Base-by-base conservation (phyloP, 225 moss, liverwort and hornwort genomes). In the Pseudoscleropodium purum region DNA sequence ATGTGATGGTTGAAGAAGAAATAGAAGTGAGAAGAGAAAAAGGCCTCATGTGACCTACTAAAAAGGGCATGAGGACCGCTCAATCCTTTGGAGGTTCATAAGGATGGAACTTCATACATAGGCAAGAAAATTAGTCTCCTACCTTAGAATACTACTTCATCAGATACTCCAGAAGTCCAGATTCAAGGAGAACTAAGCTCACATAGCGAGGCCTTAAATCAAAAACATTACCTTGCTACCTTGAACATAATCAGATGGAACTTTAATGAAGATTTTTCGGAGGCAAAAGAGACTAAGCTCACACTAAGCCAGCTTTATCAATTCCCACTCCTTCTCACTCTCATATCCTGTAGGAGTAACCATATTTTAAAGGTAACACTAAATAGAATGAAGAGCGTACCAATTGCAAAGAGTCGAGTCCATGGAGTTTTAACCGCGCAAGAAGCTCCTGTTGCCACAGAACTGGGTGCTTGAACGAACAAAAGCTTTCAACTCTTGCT, bases 401-500 rank as follows among this genome's bases (percentile, higher is more conserved):
- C 93, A 63, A 61, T 90, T 91, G 88, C 68, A 93, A 94, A 43
- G 94, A 93, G 85, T 78, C 95, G 85, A 91, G 85, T 70, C 92
- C 95, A n/a, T 90, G 84, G 54, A 95, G 93, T 41, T 94, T 85
- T 63, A 95, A 90, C 13, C 91, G 87, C 36, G 86, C 87, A 26
- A 96, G 94, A 85, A 95, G 85, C 52, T 88, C 92, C 85, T 92
- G 92, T 88, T 96, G 95, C 95, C 95, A 95, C 56, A 90, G 87
- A 75, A 92, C 88, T 84, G 94, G 95, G 87, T 87, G 66, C 49
- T 92, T 88, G 79, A 94, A 95, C 62, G 92, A 94, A 85, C 86
- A 88, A 11, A 56, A 49, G 54, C 84, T 87, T 64, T 87, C 88
- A 77, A 92, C 87, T 67, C 91, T 93, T 23, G 93, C 94, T 45